Base-by-base conservation (phyloP, 1,139 yeast genomes). In the Magnusiomyces suaveolens region DNA sequence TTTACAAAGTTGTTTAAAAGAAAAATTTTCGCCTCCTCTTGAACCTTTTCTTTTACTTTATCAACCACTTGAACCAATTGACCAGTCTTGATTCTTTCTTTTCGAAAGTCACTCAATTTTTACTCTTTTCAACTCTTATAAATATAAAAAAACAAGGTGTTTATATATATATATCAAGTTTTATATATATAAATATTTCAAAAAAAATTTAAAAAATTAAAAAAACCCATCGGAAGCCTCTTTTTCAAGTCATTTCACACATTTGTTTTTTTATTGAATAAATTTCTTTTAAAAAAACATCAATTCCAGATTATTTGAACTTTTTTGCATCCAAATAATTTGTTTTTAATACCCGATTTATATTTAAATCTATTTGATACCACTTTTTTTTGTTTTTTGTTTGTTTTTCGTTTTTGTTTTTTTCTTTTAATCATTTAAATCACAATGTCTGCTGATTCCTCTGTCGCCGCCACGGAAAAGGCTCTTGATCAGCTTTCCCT, bases 391-490 rank as follows among this genome's bases (percentile, higher is more conserved):
- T 26, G 26, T 24, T 41, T 24, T 3, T 24, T 16, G 2, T 20
- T 41, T 41, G 10, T n/a, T 4, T 3, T 16, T 38, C 41, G 6
- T 32, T 2, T 25, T 26, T 46, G 44, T 41, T 24, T 3, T 24
- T 16, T 8, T 20, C 20, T 41, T n/a, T n/a, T 4, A 12, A 3
- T 38, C 41, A 3, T 32, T 8, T 20, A 41, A 41, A 20, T 8
- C 29, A 62, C 51, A 58, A 66, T 66, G 69, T 65, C 69, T 58
- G 60, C 71, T 61, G 72, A 67, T 66, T 71, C 71, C 54, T 67
- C 72, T 60, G 72, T 69, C 59, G 63, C 69, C 52, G 68, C 71
- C 54, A 72, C 72, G 60, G 72, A 71, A 59, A 66, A 68, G 66
- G 71, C 73, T 59, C 62, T 70, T 54, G 71, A 69, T 60, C 64